Evolutionary conservation across 78 protist genomes (phyloP), one percentile per base, ranked within the genome.

Genomic region (Anaeramoeba flamelloides): DNA sequence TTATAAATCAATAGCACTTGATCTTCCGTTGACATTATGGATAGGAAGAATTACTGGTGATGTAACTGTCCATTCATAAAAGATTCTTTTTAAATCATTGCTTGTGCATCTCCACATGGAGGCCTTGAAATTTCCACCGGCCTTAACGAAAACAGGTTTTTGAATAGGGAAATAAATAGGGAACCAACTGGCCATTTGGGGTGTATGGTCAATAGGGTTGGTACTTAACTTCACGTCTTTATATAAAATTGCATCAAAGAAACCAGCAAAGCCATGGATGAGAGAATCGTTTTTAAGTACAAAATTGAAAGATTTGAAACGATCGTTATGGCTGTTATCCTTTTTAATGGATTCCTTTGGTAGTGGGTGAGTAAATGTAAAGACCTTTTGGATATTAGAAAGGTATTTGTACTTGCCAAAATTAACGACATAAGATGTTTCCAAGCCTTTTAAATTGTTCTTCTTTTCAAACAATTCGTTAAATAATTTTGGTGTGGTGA

Each of bases 211-310:
- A 53, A 8, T 53, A 26, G 69, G 69, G 17, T 53, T 53, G 8
- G 69, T 53, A 33, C 83, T 78, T 40, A 82, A n/a, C 31, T 33
- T 22, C 74, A 40, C 41, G 40, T 64, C 4, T 64, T 40, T 78
- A 84, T 87, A 95, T n/a, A 96, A 91, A 34, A 53, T 40, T n/a
- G 90, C 78, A 76, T 92, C 90, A 78, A 96, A 96, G 86, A 88
- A 96, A 3, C 99, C 99, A 26, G 89, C 89, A 78, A 96, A 89
- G 30, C 99, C 99, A 75, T 94, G 96, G 3, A 36, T 91, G 4
- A 26, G 34, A 53, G 17, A 53, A 53, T 17, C 69, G 17, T 8
- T 8, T 53, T 53, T 53, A 26, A 53, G 17, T 26, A 26, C 69
- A 53, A 53, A 53, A 53, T 8, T 53, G 17, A 53, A 17, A 26